A percentile compares a stretch with the other conserved stretches of the same genome.
Evolutionary conservation across 352 stramenopile species (phyloP).

Genomic region (Phytophthora sojae): DNA sequence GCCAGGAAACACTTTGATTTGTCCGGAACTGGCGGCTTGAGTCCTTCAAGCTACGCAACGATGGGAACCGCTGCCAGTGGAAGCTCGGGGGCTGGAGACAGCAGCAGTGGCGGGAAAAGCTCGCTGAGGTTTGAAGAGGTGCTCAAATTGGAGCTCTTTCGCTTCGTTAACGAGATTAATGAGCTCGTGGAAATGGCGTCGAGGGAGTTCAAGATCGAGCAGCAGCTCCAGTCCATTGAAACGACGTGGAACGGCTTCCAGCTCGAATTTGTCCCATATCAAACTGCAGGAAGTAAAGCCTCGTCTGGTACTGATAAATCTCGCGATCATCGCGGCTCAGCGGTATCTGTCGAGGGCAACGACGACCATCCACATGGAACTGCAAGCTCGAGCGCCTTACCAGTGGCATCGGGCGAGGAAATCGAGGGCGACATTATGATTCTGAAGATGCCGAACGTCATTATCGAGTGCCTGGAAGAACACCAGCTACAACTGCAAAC

Average conservation of each 20-base stretch:
- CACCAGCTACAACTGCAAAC: constrained; percentile 96
- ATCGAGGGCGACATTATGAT: constrained; percentile 88
- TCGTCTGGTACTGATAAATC: constrained; percentile 4
- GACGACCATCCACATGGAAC: neutral
- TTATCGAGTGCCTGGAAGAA: constrained; percentile 95
- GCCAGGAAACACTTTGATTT: constrained; percentile 91
- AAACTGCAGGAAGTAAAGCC: constrained; percentile 55
- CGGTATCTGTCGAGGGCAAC: neutral
- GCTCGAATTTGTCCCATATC: constrained; percentile 93
- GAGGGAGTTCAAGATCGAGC: constrained; percentile 98
- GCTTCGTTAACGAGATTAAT: constrained; percentile 94
- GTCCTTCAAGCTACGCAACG: constrained; percentile 21
- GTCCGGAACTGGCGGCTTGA: constrained; percentile 20
- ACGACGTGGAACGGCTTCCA: constrained; percentile 90
- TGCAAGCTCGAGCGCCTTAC: constrained; percentile 7
- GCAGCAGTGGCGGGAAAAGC: constrained; percentile 24
- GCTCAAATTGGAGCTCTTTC: constrained; percentile 92
- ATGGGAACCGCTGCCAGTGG: constrained; percentile 14
- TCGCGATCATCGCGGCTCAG: constrained; percentile 7
- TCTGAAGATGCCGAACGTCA: constrained; percentile 90
- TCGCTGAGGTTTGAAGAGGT: constrained; percentile 93
- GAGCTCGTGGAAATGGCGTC: constrained; percentile 95
- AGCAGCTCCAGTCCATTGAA: constrained; percentile 95
- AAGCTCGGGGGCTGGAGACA: constrained; percentile 9
- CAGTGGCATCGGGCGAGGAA: constrained; percentile 29